Evolutionary conservation across 805 yeast species (phyloP).

Genomic region (Pichia exigua): DNA sequence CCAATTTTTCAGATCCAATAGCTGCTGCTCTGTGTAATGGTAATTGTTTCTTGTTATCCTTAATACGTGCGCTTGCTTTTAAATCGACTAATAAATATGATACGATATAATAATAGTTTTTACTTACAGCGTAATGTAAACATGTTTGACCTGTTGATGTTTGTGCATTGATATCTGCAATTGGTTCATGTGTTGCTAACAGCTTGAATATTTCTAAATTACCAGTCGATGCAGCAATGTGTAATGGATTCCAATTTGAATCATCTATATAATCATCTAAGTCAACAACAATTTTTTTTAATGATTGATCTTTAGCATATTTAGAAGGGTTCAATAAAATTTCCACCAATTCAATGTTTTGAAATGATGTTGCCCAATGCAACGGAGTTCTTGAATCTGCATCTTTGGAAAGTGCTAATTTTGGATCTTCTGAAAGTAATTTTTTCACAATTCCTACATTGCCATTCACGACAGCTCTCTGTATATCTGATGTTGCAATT

Average conservation of each 20-base stretch:
- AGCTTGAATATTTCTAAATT: slow-evolving; percentile 42
- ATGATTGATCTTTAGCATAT: neutral
- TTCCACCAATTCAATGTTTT: slow-evolving; percentile 44
- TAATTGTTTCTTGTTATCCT: slow-evolving; percentile 58
- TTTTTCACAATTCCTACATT: slow-evolving; percentile 44
- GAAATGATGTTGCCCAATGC: slow-evolving; percentile 81
- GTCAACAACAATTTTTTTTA: slow-evolving; percentile 32
- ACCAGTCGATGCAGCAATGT: slow-evolving; percentile 75
- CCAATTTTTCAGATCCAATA: slow-evolving; percentile 54
- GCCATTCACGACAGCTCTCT: slow-evolving; percentile 62
- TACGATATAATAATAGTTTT: slow-evolving; percentile 50
- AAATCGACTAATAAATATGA: slow-evolving; percentile 42
- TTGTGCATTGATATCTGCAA: slow-evolving; percentile 52
- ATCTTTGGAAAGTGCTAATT: slow-evolving; percentile 43
- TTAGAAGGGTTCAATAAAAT: slow-evolving; percentile 27
- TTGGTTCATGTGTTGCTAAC: slow-evolving; percentile 43
- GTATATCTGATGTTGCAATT: slow-evolving; percentile 29
- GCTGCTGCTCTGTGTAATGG: slow-evolving; percentile 83
- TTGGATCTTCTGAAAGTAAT: slow-evolving; percentile 43
- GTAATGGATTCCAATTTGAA: slow-evolving; percentile 85
- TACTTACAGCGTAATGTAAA: slow-evolving; percentile 70
- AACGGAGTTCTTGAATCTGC: slow-evolving; percentile 72
- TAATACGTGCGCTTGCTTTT: slow-evolving; percentile 54
- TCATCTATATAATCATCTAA: slow-evolving; percentile 63
- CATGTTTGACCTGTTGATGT: slow-evolving; percentile 65